Conservation (phyloP, 192 early-diverging fungal genomes). For the Entrophospora sp. region DNA sequence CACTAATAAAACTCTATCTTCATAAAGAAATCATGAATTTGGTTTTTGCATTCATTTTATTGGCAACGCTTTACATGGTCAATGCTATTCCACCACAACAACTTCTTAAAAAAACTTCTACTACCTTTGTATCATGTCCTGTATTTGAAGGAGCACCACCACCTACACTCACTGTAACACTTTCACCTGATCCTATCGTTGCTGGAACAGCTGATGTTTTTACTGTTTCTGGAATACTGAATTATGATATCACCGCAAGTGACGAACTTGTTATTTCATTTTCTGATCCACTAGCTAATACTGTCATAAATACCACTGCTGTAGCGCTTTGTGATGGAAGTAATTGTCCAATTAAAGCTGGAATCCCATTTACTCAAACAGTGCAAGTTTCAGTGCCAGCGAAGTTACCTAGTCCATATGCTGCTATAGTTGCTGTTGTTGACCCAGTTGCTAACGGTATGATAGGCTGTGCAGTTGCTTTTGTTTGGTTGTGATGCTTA, state of each 20-base stretch:
- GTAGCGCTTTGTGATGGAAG: background rate
- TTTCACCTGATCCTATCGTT: slow-evolving; percentile 16
- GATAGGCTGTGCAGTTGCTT: no score
- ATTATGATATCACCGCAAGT: background rate
- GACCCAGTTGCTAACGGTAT: no score
- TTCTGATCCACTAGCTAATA: background rate
- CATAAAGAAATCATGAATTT: background rate
- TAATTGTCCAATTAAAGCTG: slow-evolving; percentile 11
- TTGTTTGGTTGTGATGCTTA: no score
- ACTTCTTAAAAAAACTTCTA: slow-evolving; percentile 15
- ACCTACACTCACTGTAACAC: slow-evolving; percentile 1
- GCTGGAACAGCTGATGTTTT: background rate
- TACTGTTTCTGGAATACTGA: slow-evolving; percentile 9
- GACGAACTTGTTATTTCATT: background rate
- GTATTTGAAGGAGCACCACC: background rate
- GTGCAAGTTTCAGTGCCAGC: background rate
- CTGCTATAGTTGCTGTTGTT: no score
- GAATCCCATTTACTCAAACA: background rate
- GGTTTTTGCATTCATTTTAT: slow-evolving; percentile 18
- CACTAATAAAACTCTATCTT: no score
- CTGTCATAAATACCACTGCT: background rate
- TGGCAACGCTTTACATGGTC: slow-evolving; percentile 5
- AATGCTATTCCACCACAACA: slow-evolving; percentile 11
- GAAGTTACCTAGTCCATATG: no score
- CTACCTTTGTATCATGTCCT: slow-evolving; percentile 1